Evolutionary conservation across 495 filamentous ascomycete species (phyloP), one percentile per base, ranked within the genome.

Genomic region (Thermothielavioides terrestris): DNA sequence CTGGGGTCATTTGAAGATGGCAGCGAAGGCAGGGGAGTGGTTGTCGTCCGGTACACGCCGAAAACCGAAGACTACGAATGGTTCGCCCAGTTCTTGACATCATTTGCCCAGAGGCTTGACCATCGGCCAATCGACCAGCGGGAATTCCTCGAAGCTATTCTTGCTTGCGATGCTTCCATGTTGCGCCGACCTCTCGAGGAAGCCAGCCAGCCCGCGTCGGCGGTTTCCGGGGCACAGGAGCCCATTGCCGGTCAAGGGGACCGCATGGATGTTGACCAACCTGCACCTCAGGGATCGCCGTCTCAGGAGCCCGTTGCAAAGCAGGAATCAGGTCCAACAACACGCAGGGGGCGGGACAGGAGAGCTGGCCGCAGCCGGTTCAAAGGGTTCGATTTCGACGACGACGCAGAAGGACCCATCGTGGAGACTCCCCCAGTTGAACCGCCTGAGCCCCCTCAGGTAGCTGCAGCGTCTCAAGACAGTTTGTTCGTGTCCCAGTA

Each of bases 111-210:
- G 23, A 72, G 74, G 37, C 77, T 90, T 14, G 85, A 88, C 49
- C 88, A 90, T 57, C 80, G 87, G 4, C 80, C 90, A 18, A 82
- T 96, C 40, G 83, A 90, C 47, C 92, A 96, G 63, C 88, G 83
- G 41, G 90, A 95, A 54, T 95, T 98, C 52, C 74, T 98, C 8
- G 89, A 95, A 67, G 86, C 86, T 3, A 95, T 98, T 40, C 65
- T 97, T 15, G 80, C 68, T 10, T 83, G 82, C 46, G 83, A 96
- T 69, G 78, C 86, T 4, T 81, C 76, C 47, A 68, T 74, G 22
- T 68, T 96, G 15, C 79, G 83, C 49, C 77, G 78, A 30, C 74
- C 81, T 2, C 75, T 94, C 1, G 69, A 73, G 48, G 61, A 63
- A 27, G 69, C 68, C 1, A 63, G 50, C 15, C 56, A 58, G 12